Base-by-base conservation (phyloP, 2,329 filamentous ascomycete species). In the Aspergillus candidus region DNA sequence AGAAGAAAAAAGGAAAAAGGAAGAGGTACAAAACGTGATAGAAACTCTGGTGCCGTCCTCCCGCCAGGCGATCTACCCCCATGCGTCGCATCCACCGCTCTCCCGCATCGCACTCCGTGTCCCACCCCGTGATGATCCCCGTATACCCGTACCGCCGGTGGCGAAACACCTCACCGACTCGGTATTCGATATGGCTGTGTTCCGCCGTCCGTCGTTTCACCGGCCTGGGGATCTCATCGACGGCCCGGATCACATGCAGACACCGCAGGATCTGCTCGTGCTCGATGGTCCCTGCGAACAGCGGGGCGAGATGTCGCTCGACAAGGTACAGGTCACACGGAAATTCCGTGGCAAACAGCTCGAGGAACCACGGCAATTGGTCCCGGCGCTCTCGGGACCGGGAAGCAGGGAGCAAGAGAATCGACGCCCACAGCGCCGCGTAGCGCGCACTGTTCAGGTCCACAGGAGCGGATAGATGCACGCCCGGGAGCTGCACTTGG, bases 51-150 rank as follows among this genome's bases (percentile, higher is more conserved):
- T 79, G 68, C 36, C 78, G 71, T 2, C 80, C 83, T 41, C 73
- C 69, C n/a, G 72, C 69, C 43, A 83, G 65, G 17, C 66, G 69
- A 62, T 84, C 80, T 8, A 86, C 79, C 37, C 73, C 70, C 75
- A 82, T 83, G 51, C 75, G 73, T 60, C 73, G 71, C 59, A 80
- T 83, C 83, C 76, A 85, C 47, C 73, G 74, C 53, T 82, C 81
- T 40, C 73, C 71, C 10, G 74, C 76, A 42, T 69, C 76, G 58
- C 75, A 84, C 50, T 75, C 72, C 18, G 67, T 66, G 54, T 86
- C 83, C 90, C 91, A 98, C n/a, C 90, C 90, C 11, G 85, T 87
- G 46, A 98, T 86, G 18, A 94, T 78, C 13, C 84, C 90, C 38
- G 83, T 72, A 62, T 91, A 95, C 14, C 77, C 72, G 62, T 93